Evolutionary conservation across 768 basidiomycete genomes (phyloP).

Genomic region (Rhizopogon rudus): DNA sequence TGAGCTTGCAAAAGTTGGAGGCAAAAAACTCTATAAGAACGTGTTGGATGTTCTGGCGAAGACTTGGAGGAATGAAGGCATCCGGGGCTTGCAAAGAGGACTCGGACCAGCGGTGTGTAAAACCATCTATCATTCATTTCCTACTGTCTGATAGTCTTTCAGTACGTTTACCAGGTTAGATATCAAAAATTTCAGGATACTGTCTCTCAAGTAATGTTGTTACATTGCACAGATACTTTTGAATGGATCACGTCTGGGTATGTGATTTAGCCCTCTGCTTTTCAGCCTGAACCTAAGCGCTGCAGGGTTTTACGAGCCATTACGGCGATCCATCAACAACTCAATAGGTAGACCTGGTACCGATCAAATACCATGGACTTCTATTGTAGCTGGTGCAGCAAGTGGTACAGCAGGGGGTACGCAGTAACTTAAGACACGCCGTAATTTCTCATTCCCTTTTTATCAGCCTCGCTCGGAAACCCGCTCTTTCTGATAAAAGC

Average conservation of each 20-base stretch:
- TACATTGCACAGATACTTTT: slow-evolving; percentile 61
- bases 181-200: not conserved
- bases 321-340: slow-evolving; percentile 67
- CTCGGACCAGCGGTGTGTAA: slow-evolving; percentile 76
- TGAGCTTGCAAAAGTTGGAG: slow-evolving; percentile 76
- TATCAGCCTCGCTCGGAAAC: slow-evolving; percentile 70
- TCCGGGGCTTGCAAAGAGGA: slow-evolving; percentile 90
- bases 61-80: slow-evolving; percentile 86
- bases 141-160: slow-evolving; percentile 7
- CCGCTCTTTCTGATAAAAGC: slow-evolving; percentile 96
- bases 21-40: slow-evolving; percentile 77
- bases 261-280: not conserved
- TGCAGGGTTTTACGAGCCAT: slow-evolving; percentile 92
- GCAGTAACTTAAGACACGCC: not conserved
- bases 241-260: slow-evolving; percentile 88
- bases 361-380: slow-evolving; percentile 70
- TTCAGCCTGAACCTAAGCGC: slow-evolving; percentile 5
- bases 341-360: slow-evolving; percentile 57
- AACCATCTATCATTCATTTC: slow-evolving; percentile 4
- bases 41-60: slow-evolving; percentile 81
- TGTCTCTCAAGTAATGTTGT: no score
- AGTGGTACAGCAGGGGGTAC: slow-evolving; percentile 90
- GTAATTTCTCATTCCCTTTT: not conserved
- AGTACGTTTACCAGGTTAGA: slow-evolving; percentile 91
- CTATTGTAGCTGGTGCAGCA: slow-evolving; percentile 79